Conservation (phyloP, 306 rosid genomes). For the Trichosanthes cucumerina region DNA sequence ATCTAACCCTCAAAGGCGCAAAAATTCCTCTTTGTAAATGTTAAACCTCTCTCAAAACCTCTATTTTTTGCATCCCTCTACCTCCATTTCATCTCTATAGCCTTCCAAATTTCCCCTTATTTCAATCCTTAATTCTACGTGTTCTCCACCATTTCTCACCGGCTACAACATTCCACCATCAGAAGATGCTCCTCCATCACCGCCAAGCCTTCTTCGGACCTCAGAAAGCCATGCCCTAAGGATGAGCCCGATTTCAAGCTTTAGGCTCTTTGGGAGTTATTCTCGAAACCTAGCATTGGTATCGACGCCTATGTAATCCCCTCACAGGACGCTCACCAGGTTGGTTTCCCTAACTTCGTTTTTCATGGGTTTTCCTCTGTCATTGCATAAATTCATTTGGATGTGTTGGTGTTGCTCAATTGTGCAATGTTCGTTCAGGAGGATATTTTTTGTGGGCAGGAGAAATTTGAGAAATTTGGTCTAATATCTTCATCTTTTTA, state of each 20-base stretch:
- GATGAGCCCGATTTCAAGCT: slow-evolving; percentile 54
- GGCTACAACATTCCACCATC: slow-evolving; percentile 13
- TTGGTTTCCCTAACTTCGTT: background rate
- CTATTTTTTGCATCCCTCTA: too few relatives aligned
- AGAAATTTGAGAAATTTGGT: background rate
- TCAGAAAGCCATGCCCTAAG: slow-evolving; percentile 20
- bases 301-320: slow-evolving; percentile 86
- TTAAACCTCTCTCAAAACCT: too few relatives aligned
- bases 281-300: slow-evolving; percentile 44
- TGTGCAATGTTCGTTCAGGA: background rate
- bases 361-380: background rate
- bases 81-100: slow-evolving; percentile 18
- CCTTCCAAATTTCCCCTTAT: slow-evolving; percentile 22
- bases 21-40: too few relatives aligned
- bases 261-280: slow-evolving; percentile 54
- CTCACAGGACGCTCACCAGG: slow-evolving; percentile 98
- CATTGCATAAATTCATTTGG: background rate
- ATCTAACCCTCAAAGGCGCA: too few relatives aligned
- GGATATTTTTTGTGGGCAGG: background rate
- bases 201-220: slow-evolving; percentile 61
- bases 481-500: background rate
- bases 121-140: slow-evolving; percentile 16
- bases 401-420: background rate
- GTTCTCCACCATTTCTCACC: slow-evolving; percentile 15
- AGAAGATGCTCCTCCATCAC: slow-evolving; percentile 54